Base-by-base conservation (phyloP, 192 early-diverging fungal genomes). In the Podila epigama region DNA sequence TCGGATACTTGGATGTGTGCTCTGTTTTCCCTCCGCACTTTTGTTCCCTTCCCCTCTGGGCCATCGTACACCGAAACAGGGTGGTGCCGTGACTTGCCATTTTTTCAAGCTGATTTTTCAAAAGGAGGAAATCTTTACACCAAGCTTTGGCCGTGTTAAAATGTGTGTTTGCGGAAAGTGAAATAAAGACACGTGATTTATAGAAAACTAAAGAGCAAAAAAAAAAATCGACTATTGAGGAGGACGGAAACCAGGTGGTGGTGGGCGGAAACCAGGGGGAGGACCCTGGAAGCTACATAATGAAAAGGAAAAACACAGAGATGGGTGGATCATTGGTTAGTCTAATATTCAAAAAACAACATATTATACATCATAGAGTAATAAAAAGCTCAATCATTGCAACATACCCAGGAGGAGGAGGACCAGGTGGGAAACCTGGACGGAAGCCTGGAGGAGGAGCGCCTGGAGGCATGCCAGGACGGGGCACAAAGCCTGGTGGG, bases 401-500 rank as follows among this genome's bases (percentile, higher is more conserved):
- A 22, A 54, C 63, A 34, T 68, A 77, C 80, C 75, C 78, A 64
- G 68, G 79, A 50, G 68, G 84, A 28, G 75, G 75, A 42, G 52
- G 69, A 44, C 70, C 83, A 44, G 83, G 84, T 50, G 78, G 54
- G 56, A 75, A 81, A 25, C 83, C 81, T 16, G 80, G 82, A 50
- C 66, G 83, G 72, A 79, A 75, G 12, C 75, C 79, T n/a, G 73
- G 70, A 39, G 83, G 79, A 54, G 79, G 82, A 50, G 52, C 73
- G 50, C 79, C 64, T 68, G 70, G 82, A 58, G 68, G 56, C 62
- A 69, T 61, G 13, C 79, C 79, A 62, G 81, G 79, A 33, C 61
- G 29, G n/a, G 82, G 84, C n/a, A 81, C 85, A 79, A 88, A 85
- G 18, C 89, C 90, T 33, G 89, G 83, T 16, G 92, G 90, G 42